Evolutionary conservation across 257 asterid genomes (phyloP), one percentile per base, ranked within the genome.

Genomic region (Penstemon eatonii): DNA sequence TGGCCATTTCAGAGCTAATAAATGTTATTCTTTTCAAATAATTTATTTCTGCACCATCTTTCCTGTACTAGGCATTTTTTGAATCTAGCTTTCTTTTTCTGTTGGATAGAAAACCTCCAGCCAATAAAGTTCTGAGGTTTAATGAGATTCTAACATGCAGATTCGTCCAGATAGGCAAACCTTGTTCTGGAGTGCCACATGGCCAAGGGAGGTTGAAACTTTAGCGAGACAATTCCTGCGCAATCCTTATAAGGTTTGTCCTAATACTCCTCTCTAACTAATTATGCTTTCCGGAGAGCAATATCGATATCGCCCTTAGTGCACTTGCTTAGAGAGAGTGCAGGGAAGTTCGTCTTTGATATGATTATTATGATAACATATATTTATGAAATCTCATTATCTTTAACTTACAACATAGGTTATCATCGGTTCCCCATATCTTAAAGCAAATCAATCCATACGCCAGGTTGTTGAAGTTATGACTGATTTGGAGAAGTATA

Each of bases 111-210:
- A 47, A 6, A 37, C 8, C 46, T 38, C 3, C 10, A 18, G 6
- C 55, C 58, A 18, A 3, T 59, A 52, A 63, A 69, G 72, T 66
- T 66, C 13, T 71, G 58, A 49, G 39, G 40, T 66, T 71, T 72
- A 57, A 56, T 37, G 56, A 51, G 38, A 12, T 56, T 55, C 6
- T 66, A 42, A 8, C 53, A 38, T 75, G 77, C 88, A 92, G 98
- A 86, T 86, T 73, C 88, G 98, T 70, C 96, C 96, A 15, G 98
- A 92, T 70, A 89, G 98, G 77, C 98, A 92, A 72, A 92, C 98
- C 75, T 73, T 92, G 85, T 92, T 87, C 80, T 92, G 98, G 98
- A 92, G 98, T 79, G 98, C 98, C 69, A 92, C 96, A 70, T 92
- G 98, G 96, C 98, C 98, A 15, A 87, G 75, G 82, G 98, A 89